Conservation (phyloP, 169 alveolate genomes). For the Plasmodium blacklocki region DNA sequence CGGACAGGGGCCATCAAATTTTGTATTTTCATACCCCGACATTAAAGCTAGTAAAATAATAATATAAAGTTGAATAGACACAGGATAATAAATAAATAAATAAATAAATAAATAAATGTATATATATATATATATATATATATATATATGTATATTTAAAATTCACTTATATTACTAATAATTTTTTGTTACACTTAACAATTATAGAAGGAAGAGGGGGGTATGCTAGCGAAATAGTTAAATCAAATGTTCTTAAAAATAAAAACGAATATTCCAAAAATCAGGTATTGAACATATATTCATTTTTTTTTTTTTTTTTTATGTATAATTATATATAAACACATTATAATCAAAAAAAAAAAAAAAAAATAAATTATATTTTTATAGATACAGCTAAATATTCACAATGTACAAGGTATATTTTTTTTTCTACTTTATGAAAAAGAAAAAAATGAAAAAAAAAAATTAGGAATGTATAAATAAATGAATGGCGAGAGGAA, state of each 20-base stretch:
- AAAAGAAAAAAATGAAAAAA: no score
- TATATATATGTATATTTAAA: neutral
- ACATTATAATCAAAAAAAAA: neutral
- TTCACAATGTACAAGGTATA: constrained; percentile 54
- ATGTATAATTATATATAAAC: neutral
- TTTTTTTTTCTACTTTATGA: neutral
- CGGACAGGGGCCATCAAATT: constrained; percentile 27
- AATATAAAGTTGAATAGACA: neutral
- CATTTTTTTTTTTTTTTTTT: neutral
- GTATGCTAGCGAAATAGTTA: constrained; percentile 61
- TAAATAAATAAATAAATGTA: neutral
- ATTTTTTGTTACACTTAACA: neutral
- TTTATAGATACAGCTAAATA: constrained; percentile 12
- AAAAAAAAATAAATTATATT: neutral
- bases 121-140: neutral
- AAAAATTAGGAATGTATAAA: no score
- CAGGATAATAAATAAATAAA: neutral
- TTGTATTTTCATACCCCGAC: constrained; percentile 63
- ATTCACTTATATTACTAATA: neutral
- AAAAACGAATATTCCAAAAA: constrained; percentile 36
- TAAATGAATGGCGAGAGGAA: no score
- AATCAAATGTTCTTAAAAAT: constrained; percentile 22
- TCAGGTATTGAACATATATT: constrained; percentile 9
- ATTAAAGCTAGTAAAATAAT: constrained; percentile 51
- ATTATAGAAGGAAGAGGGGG: constrained; percentile 73